Evolutionary conservation across 1,284 basidiomycete species (phyloP).

Genomic region (Ceratobasidium sp.): DNA sequence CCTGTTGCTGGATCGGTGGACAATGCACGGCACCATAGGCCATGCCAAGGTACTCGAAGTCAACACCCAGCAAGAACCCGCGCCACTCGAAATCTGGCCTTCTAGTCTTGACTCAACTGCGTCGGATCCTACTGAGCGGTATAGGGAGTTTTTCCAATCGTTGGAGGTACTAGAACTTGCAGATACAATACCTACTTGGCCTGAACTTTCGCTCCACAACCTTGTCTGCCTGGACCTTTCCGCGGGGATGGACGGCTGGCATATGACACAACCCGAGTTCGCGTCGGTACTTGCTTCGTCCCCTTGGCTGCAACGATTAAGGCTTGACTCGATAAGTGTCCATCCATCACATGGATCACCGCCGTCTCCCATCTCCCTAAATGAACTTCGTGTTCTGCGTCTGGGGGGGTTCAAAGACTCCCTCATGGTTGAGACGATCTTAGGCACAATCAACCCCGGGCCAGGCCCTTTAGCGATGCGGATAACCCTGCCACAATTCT

Average conservation of each 20-base stretch:
- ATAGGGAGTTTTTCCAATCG: no score
- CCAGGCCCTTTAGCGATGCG: neutral
- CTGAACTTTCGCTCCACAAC: neutral
- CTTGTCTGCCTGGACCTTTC: neutral
- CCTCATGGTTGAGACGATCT: neutral
- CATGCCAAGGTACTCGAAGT: no score
- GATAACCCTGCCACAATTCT: neutral
- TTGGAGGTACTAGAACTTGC: neutral
- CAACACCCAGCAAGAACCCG: no score
- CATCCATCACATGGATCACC: neutral
- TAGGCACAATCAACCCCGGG: neutral
- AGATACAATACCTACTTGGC: neutral
- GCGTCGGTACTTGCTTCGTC: neutral
- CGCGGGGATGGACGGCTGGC: neutral
- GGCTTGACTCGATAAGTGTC: neutral
- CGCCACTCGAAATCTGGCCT: no score
- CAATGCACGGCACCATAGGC: no score
- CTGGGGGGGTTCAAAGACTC: neutral
- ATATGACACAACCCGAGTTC: neutral
- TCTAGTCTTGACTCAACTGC: no score
- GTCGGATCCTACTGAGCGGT: no score
- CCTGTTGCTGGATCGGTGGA: no score
- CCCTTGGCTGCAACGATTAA: neutral
- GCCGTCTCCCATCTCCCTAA: neutral
- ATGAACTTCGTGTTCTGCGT: neutral